phyloP scores from a whole-genome alignment of 2,329 filamentous ascomycete species.

The Davidsoniella australis region DNA sequence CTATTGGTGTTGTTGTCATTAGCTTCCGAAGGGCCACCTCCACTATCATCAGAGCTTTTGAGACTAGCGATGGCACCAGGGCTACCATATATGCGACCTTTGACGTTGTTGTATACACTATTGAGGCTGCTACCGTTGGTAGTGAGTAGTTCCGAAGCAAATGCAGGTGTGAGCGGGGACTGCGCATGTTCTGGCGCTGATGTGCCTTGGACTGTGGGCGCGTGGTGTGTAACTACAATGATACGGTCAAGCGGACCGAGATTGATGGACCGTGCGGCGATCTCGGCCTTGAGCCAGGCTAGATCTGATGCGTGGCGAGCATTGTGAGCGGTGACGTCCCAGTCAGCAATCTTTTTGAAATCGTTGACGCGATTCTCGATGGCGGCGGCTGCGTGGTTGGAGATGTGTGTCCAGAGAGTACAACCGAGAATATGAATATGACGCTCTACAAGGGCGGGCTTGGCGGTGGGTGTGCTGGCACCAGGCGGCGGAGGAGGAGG shows the following conservation, averaged over 20 bases:
- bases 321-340: slow-evolving; percentile 34
- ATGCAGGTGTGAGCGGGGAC: slow-evolving; percentile 31
- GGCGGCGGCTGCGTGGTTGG: slow-evolving; percentile 20
- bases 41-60: too few relatives aligned
- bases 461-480: slow-evolving; percentile 20
- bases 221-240: slow-evolving; percentile 41
- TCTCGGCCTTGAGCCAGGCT: slow-evolving; percentile 30
- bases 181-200: slow-evolving; percentile 30
- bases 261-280: slow-evolving; percentile 15
- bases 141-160: slow-evolving; percentile 30
- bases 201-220: slow-evolving; percentile 31
- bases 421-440: slow-evolving; percentile 30
- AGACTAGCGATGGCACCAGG: too few relatives aligned
- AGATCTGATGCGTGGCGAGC: slow-evolving; percentile 28
- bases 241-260: slow-evolving; percentile 6
- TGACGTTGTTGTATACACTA: too few relatives aligned
- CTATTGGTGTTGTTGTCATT: slow-evolving; percentile 7
- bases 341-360: slow-evolving; percentile 34
- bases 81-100: too few relatives aligned
- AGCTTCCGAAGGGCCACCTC: too few relatives aligned
- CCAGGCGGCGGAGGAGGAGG: slow-evolving; percentile 15
- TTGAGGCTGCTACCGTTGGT: too few relatives aligned
- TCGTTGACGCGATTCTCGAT: slow-evolving; percentile 32
- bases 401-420: slow-evolving; percentile 38
- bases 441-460: neutral